These are phyloP conservation scores for Eurotiales sp. DNA, from an alignment of 2,329 filamentous ascomycete genomes.

Conservation along the genomic window DNA sequence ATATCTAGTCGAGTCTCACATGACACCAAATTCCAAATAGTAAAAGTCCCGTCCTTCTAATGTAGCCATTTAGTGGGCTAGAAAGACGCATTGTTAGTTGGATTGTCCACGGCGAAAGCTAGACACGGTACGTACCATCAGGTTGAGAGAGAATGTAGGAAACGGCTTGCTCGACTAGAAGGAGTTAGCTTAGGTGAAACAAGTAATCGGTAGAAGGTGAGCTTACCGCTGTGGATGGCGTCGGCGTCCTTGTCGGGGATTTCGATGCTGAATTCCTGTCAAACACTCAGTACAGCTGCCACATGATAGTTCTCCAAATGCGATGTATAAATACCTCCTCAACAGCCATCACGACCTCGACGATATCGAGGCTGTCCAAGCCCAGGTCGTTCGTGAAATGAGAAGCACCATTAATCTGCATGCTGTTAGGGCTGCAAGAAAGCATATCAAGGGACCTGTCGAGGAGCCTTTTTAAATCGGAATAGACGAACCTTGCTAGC, in stretches of 20 bases:
- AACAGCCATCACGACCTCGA: slow-evolving; percentile 99
- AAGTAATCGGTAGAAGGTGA: too few species aligned
- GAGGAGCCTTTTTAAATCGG: too few species aligned
- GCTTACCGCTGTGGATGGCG: slow-evolving; percentile 89
- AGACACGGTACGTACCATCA: slow-evolving; percentile 64
- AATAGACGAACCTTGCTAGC: slow-evolving; percentile 38
- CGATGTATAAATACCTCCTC: slow-evolving; percentile 67
- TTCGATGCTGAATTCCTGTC: slow-evolving; percentile 81
- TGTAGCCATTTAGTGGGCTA: slow-evolving; percentile 38
- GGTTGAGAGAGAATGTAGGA: slow-evolving; percentile 92
- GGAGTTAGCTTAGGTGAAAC: slow-evolving; percentile 32
- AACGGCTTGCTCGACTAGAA: slow-evolving; percentile 83
- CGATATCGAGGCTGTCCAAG: slow-evolving; percentile 94
- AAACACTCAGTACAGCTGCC: slow-evolving; percentile 8
- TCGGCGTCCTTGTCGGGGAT: slow-evolving; percentile 98
- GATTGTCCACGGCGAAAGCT: background rate
- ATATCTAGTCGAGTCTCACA: slow-evolving; percentile 24
- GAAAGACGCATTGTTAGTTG: slow-evolving; percentile 4
- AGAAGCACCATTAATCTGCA: slow-evolving; percentile 72
- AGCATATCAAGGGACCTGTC: too few species aligned
- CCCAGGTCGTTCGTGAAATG: slow-evolving; percentile 98
- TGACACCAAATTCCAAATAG: slow-evolving; percentile 30
- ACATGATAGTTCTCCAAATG: background rate
- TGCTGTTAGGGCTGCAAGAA: background rate
- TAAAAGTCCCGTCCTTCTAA: slow-evolving; percentile 23